Percentiles rank a stretch among this genome's conserved stretches.
These are phyloP conservation scores for Leptomonas seymouri DNA, from an alignment of 208 protist genomes.

Conservation along the genomic window DNA sequence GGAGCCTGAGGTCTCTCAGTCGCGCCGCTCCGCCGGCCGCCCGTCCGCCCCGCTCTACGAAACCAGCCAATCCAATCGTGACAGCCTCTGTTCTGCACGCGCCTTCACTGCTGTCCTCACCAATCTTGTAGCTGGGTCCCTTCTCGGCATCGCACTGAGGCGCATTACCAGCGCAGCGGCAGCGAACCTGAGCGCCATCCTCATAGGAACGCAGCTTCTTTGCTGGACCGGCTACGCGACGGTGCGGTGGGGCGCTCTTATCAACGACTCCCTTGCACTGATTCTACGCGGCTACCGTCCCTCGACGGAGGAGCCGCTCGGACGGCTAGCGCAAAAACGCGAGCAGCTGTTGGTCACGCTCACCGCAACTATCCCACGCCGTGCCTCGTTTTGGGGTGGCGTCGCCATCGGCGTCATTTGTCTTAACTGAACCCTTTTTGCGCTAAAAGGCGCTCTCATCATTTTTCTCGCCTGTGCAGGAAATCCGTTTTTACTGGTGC, in stretches of 20 bases:
- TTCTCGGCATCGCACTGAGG: conserved; percentile 28
- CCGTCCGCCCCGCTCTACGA: background rate
- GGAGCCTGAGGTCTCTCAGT: conserved; percentile 7
- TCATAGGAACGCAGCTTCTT: conserved; percentile 53
- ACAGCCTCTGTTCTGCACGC: conserved; percentile 22
- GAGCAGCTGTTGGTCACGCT: conserved; percentile 36
- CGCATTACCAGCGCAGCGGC: conserved; percentile 25
- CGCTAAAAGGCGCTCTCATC: background rate
- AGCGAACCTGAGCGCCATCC: conserved; percentile 29
- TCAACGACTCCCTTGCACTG: conserved; percentile 35
- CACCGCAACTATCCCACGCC: conserved; percentile 35
- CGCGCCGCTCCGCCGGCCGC: background rate
- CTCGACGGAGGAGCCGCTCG: conserved; percentile 1
- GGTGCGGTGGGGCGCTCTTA: conserved; percentile 52
- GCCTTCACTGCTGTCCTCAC: conserved; percentile 31
- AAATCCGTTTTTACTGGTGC: background rate
- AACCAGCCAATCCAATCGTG: background rate
- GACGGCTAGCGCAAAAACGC: conserved; percentile 19
- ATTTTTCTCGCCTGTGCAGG: conserved; percentile 13
- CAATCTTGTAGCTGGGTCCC: conserved; percentile 33
- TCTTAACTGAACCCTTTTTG: conserved; percentile 8
- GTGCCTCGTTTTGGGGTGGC: conserved; percentile 58
- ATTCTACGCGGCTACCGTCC: conserved; percentile 30
- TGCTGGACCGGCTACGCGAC: conserved; percentile 61
- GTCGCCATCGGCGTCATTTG: conserved; percentile 34